Evolutionary conservation across 352 stramenopile species (phyloP), one percentile per base, ranked within the genome.

Genomic region (Lagenidium sp.): DNA sequence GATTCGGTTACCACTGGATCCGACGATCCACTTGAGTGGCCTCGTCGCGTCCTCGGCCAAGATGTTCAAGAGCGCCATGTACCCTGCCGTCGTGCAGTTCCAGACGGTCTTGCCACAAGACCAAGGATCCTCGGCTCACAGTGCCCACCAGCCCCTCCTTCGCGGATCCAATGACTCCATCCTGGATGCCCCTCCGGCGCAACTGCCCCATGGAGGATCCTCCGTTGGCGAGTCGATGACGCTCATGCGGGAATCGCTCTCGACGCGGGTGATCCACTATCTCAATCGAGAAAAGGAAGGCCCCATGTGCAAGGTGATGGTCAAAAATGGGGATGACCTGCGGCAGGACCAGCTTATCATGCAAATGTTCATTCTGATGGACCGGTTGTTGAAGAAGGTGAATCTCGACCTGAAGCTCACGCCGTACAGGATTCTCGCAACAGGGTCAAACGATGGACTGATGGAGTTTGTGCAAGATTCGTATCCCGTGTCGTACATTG

Each of bases 361-460:
- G 60, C 97, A 99, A 74, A 98, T 99, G 88, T 98, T 99, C 46
- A 95, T 97, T 41, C 69, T 99, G 22, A 99, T 99, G 95, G 97
- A 99, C 60, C 80, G 94, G 6, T 63, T 99, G 24, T 70, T 99
- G 28, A 99, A 99, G 68, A 92, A 97, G 31, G 95, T 98, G 16
- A 98, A 98, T 44, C 55, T 99, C 35, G 96, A 99, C 57, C 69
- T 99, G 15, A 85, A 96, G 54, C 69, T 99, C 26, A 98, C 86
- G 2, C 95, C 96, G 16, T 99, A 99, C 60, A 72, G 82, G 7
- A 90, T 95, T 41, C 64, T 95, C 8, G 82, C 84, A 1, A 95
- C 83, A 0, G 82, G 79, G 15, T 70, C 85, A 13, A 95, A 80
- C 40, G 88, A 96, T 39, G 96, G 96, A 6, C 65, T 99, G 31